Base-by-base conservation (phyloP, 2,329 filamentous ascomycete genomes). In the Epichloe gansuensis region DNA sequence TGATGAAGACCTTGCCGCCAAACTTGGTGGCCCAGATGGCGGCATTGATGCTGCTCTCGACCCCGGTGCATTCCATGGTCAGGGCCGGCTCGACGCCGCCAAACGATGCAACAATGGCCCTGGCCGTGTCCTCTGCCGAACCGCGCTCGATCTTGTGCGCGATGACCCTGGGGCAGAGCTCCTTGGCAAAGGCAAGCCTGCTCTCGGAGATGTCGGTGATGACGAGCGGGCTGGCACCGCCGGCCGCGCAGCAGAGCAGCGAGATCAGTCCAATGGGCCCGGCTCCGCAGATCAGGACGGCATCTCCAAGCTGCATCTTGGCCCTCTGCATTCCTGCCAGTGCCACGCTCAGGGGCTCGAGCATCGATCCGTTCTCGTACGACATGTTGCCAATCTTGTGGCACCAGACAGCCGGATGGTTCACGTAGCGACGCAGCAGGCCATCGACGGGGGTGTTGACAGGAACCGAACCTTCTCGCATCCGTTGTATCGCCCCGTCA, bases 1-100 rank as follows among this genome's bases (percentile, higher is more conserved):
- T 94, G 58, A 97, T 86, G 65, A 97, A 97, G 51, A 97, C 91
- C 72, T 94, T 95, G 62, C 93, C 91, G 59, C 91, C 93, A 63
- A 97, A 97, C 72, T 91, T 94, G 67, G 86, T 81, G 9, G 88
- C 84, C 79, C 91, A 93, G 66, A 96, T 91, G 51, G 90, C 89
- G 31, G 87, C 78, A 5, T 82, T 81, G 63, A 97, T 86, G 67
- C 85, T 91, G 71, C 83, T 88, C 75, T 96, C 91, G 15, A 95
- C 89, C 49, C 93, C 93, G 0, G 93, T 97, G 75, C 91, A 97
- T 71, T 97, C 91, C 70, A 97, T 79, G 12, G 83, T 84, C 51
- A 95, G 74, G 17, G 83, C 79, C 0, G 91, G 90, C 71, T 95
- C 88, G 59, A 91, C 74, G 28, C 86, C 88, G 35, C 85, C 87